phyloP scores from a whole-genome alignment of 2,329 filamentous ascomycete genomes.

The Alternaria brassicae region DNA sequence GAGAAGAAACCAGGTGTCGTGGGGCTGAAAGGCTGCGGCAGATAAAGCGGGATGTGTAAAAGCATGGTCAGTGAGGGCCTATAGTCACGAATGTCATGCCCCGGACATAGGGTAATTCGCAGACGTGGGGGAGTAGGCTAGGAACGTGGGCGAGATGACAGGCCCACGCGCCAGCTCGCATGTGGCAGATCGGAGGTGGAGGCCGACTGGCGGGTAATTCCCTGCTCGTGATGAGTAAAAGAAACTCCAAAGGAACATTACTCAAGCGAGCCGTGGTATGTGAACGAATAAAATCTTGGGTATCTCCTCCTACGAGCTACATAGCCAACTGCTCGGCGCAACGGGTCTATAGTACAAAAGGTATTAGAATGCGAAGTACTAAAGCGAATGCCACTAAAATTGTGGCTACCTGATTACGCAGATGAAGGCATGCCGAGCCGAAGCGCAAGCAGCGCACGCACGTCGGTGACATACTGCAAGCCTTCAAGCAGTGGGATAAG shows the following conservation, averaged over 20 bases:
- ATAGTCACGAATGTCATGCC: slow-evolving; percentile 13
- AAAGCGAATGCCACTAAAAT: slow-evolving; percentile 16
- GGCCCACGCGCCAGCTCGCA: slow-evolving; percentile 21
- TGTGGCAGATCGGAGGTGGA: slow-evolving; percentile 1
- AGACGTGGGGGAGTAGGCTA: slow-evolving; percentile 12
- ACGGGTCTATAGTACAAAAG: slow-evolving; percentile 41
- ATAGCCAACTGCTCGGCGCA: slow-evolving; percentile 31
- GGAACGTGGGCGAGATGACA: slow-evolving; percentile 24
- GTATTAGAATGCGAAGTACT: slow-evolving; percentile 36
- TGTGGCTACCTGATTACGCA: slow-evolving; percentile 29
- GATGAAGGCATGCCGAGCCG: slow-evolving; percentile 75
- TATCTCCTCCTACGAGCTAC: slow-evolving; percentile 45
- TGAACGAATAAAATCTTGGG: slow-evolving; percentile 38
- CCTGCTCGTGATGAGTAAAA: slow-evolving; percentile 21
- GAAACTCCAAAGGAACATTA: slow-evolving; percentile 24
- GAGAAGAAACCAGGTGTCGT: slow-evolving; percentile 31
- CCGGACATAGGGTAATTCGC: slow-evolving; percentile 10
- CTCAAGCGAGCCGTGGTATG: slow-evolving; percentile 3
- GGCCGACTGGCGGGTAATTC: slow-evolving; percentile 16
- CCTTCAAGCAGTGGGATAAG: slow-evolving; percentile 92
- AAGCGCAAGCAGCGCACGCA: slow-evolving; percentile 86
- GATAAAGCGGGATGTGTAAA: slow-evolving; percentile 34
- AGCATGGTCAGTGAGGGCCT: slow-evolving; percentile 21
- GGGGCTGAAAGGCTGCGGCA: slow-evolving; percentile 33
- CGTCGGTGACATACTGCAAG: slow-evolving; percentile 94